Base-by-base conservation (phyloP, 2,329 filamentous ascomycete species). In the Ceratocystis huliohia region DNA sequence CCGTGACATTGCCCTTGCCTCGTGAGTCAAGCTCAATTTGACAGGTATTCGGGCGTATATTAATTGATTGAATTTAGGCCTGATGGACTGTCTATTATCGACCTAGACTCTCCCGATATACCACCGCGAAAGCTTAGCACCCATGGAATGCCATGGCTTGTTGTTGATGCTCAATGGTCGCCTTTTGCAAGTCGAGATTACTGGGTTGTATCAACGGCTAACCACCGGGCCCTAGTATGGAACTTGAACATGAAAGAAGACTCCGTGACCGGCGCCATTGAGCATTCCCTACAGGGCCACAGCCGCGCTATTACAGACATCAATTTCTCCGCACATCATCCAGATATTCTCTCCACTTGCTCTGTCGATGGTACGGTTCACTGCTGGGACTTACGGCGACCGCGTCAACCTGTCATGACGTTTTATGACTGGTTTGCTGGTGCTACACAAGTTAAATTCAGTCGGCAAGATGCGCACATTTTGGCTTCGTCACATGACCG, bases 141-240 rank as follows among this genome's bases (percentile, higher is more conserved):
- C 69, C 90, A 96, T 75, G 88, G 90, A 66, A 86, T 91, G 56
- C 88, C 90, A n/a, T 96, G 92, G 91, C 86, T 96, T 64, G 92
- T 96, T 4, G 91, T 93, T 10, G 93, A 96, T 75, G 92, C 96
- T 37, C 93, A 96, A 75, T 96, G 93, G 93, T 96, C 91, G 10
- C 93, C 93, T 0, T 96, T 96, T 74, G 89, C 92, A 13, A 85
- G 84, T 22, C 84, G 92, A 61, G 89, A 96, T 74, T 92, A 92
- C 72, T 96, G 93, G 92, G 88, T 96, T 20, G 89, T 91, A 45
- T 96, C 91, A 68, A 96, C 92, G 0, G 93, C 91, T 20, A 96
- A 96, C 74, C 92, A 96, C 74, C 91, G 94, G 71, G 94, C 92
- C 22, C 80, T 96, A 63, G 89, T 96, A 22, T 96, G 91, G 91